Conservation (phyloP, 2,329 filamentous ascomycete genomes). For the Fusarium hostae region DNA sequence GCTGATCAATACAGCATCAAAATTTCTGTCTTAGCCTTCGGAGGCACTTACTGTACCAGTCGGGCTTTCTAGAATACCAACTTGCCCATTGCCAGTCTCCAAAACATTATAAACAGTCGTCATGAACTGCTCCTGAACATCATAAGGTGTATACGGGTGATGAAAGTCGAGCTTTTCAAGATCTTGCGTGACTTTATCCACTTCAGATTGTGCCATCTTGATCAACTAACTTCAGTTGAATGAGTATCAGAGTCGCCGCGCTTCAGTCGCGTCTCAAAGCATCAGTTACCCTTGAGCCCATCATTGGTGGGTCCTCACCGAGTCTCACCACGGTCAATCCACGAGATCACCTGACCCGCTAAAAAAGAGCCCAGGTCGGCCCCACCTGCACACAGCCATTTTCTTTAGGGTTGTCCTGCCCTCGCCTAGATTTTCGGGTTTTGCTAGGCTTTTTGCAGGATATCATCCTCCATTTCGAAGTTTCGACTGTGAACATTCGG, state of each 20-base stretch:
- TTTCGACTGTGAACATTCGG: constrained; percentile 51
- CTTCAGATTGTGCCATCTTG: constrained; percentile 33
- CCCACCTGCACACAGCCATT: constrained; percentile 25
- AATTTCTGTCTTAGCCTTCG: no score
- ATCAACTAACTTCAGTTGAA: background rate
- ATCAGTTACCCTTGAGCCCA: constrained; percentile 13
- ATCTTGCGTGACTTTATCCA: constrained; percentile 32
- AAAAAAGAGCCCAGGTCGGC: background rate
- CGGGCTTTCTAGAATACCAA: constrained; percentile 93
- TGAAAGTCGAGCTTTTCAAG: constrained; percentile 71
- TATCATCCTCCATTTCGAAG: constrained; percentile 52
- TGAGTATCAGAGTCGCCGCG: background rate
- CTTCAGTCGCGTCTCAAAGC: constrained; percentile 23
- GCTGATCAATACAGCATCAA: no score
- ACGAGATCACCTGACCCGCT: constrained; percentile 48
- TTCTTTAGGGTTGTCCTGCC: constrained; percentile 56
- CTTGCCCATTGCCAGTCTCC: constrained; percentile 74
- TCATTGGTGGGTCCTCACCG: constrained; percentile 36
- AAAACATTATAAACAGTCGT: constrained; percentile 81
- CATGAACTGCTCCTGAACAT: constrained; percentile 92
- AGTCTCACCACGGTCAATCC: constrained; percentile 36
- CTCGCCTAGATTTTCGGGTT: constrained; percentile 53
- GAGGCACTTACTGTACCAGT: constrained; percentile 73
- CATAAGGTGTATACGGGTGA: constrained; percentile 88
- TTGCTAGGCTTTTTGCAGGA: constrained; percentile 49